Evolutionary conservation across 2,329 filamentous ascomycete genomes (phyloP).

Genomic region (Clonostachys chloroleuca): DNA sequence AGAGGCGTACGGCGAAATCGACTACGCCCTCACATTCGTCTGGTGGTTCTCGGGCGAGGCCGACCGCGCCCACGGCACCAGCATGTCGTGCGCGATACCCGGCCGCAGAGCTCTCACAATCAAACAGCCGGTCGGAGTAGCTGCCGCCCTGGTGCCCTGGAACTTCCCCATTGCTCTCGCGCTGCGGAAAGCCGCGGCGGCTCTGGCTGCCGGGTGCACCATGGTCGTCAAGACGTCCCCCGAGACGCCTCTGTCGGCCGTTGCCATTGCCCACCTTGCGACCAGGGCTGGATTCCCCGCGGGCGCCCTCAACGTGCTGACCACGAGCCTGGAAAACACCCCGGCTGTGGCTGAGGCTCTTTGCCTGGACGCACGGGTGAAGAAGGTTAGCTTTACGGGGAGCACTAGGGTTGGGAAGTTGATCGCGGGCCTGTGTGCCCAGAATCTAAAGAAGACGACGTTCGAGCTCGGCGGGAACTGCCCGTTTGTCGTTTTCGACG

Average conservation of each 20-base stretch:
- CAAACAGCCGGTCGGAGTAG: constrained; percentile 43
- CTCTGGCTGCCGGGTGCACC: constrained; percentile 69
- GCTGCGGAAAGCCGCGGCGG: constrained; percentile 42
- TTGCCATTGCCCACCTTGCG: constrained; percentile 56
- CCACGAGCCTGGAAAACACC: constrained; percentile 51
- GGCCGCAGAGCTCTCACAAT: constrained; percentile 65
- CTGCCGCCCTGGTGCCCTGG: constrained; percentile 34
- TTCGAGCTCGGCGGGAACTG: constrained; percentile 68
- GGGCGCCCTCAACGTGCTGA: constrained; percentile 71
- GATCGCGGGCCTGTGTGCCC: constrained; percentile 46
- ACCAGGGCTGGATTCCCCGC: constrained; percentile 71
- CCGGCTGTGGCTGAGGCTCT: constrained; percentile 62
- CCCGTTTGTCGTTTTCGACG: constrained; percentile 61
- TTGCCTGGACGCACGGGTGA: constrained; percentile 62
- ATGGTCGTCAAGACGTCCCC: constrained; percentile 74
- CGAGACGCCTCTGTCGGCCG: constrained; percentile 69
- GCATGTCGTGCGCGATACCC: constrained; percentile 54
- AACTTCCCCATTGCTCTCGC: constrained; percentile 57
- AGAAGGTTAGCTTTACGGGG: constrained; percentile 75
- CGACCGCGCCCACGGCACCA: constrained; percentile 49
- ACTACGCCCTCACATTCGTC: constrained; percentile 47
- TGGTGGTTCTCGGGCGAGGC: constrained; percentile 54
- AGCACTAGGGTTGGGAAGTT: constrained; percentile 65
- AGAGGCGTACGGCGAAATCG: constrained; percentile 50
- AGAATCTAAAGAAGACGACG: constrained; percentile 55